phyloP scores from a whole-genome alignment of 805 yeast genomes.

The Zygosaccharomyces siamensis region DNA sequence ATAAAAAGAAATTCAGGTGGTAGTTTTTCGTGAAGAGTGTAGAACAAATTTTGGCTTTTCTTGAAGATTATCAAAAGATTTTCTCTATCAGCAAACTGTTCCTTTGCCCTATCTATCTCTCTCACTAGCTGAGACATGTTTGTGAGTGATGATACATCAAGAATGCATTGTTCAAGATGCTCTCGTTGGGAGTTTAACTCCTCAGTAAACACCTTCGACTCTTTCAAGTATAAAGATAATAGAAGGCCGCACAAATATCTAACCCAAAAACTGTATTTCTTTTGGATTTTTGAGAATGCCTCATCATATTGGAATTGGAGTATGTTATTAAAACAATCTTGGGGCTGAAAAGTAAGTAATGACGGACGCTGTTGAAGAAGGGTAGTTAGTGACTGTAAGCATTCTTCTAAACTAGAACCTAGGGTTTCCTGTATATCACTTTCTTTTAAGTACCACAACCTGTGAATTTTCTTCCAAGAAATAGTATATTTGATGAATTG shows the following conservation, averaged over 20 bases:
- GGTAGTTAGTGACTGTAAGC: constrained; percentile 2
- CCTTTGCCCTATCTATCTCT: constrained; percentile 34
- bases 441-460: constrained; percentile 4
- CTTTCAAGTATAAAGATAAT: constrained; percentile 35
- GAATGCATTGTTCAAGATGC: constrained; percentile 35
- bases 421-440: background rate
- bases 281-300: constrained; percentile 28
- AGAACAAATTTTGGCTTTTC: constrained; percentile 28
- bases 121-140: constrained; percentile 39
- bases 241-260: constrained; percentile 40
- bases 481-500: background rate
- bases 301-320: constrained; percentile 3
- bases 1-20: constrained; percentile 52
- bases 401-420: constrained; percentile 2
- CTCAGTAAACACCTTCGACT: constrained; percentile 31
- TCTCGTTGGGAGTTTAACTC: constrained; percentile 35
- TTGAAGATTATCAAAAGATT: constrained; percentile 20
- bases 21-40: constrained; percentile 42
- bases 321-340: background rate
- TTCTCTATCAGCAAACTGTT: constrained; percentile 23
- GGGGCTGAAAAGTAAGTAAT: background rate
- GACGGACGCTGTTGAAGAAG: constrained; percentile 1
- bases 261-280: constrained; percentile 61
- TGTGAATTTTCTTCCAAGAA: constrained; percentile 1
- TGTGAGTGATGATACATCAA: constrained; percentile 38